These are phyloP conservation scores for Xanthoconium purpureum DNA, from an alignment of 768 basidiomycete species.

Conservation along the genomic window DNA sequence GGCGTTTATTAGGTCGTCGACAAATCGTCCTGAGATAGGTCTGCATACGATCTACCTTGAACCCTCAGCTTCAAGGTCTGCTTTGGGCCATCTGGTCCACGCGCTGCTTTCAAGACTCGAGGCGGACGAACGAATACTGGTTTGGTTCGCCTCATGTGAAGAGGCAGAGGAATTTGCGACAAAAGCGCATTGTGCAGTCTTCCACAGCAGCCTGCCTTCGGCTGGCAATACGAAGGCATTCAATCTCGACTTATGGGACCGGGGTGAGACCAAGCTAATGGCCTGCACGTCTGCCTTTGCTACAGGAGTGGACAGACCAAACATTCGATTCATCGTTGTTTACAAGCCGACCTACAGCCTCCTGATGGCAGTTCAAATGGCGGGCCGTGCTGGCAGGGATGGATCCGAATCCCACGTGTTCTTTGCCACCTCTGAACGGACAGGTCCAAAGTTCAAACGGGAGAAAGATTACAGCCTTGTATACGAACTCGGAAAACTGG, in stretches of 20 bases:
- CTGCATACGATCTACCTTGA: conserved; percentile 1
- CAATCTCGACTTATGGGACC: conserved; percentile 4
- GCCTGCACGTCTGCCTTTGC: conserved; percentile 5
- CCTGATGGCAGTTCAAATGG: not conserved
- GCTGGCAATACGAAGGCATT: not conserved
- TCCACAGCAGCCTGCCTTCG: not conserved
- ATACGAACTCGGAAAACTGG: not conserved
- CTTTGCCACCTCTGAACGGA: not conserved
- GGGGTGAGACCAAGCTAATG: not conserved
- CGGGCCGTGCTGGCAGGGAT: conserved; percentile 5
- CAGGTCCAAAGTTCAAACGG: not conserved
- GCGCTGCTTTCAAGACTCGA: not conserved
- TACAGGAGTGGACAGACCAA: conserved; percentile 2
- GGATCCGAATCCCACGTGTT: conserved; percentile 3
- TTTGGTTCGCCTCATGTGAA: not conserved
- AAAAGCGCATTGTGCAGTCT: not conserved
- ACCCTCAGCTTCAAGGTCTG: not conserved
- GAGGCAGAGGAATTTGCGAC: not conserved
- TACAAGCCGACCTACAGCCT: not conserved
- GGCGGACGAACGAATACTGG: not conserved
- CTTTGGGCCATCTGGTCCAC: not conserved
- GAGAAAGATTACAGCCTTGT: not conserved
- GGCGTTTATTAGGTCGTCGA: not conserved
- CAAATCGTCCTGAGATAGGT: conserved; percentile 1
- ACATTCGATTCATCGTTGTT: conserved; percentile 1